Evolutionary conservation across 2,329 filamentous ascomycete genomes (phyloP).

Genomic region (Zymoseptoria crescenta): DNA sequence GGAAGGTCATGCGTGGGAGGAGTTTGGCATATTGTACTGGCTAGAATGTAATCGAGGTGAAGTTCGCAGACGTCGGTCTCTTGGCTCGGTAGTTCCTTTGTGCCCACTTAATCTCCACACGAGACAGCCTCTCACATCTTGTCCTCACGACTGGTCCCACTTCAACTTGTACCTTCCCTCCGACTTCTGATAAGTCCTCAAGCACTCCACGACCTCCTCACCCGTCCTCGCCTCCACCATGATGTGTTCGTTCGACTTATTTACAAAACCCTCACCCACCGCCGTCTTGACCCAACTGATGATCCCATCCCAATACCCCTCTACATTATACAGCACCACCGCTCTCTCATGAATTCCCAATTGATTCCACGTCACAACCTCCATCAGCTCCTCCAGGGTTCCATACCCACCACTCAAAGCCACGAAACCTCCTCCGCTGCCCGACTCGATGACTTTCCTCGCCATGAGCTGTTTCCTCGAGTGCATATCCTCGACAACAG

Average conservation of each 20-base stretch:
- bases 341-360: slow-evolving; percentile 79
- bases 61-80: too few species aligned
- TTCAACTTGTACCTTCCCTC: slow-evolving; percentile 69
- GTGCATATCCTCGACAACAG: slow-evolving; percentile 92
- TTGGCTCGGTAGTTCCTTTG: too few species aligned
- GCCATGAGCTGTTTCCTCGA: slow-evolving; percentile 93
- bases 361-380: slow-evolving; percentile 87
- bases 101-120: too few species aligned
- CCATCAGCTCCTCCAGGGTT: slow-evolving; percentile 91
- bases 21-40: too few species aligned
- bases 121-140: too few species aligned
- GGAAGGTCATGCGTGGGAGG: too few species aligned
- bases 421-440: slow-evolving; percentile 79
- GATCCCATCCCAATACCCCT: slow-evolving; percentile 87
- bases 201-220: slow-evolving; percentile 61
- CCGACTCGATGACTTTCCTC: slow-evolving; percentile 71
- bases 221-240: slow-evolving; percentile 66
- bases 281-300: slow-evolving; percentile 72
- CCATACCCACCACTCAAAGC: slow-evolving; percentile 85
- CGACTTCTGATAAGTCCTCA: slow-evolving; percentile 69
- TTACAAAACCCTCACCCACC: slow-evolving; percentile 70
- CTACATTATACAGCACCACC: slow-evolving; percentile 76
- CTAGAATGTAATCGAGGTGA: too few species aligned
- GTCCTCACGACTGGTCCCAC: slow-evolving; percentile 66
- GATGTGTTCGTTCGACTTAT: slow-evolving; percentile 62